These are phyloP conservation scores for Croton laevigatus DNA, from an alignment of 441 rosid species.

Conservation along the genomic window DNA sequence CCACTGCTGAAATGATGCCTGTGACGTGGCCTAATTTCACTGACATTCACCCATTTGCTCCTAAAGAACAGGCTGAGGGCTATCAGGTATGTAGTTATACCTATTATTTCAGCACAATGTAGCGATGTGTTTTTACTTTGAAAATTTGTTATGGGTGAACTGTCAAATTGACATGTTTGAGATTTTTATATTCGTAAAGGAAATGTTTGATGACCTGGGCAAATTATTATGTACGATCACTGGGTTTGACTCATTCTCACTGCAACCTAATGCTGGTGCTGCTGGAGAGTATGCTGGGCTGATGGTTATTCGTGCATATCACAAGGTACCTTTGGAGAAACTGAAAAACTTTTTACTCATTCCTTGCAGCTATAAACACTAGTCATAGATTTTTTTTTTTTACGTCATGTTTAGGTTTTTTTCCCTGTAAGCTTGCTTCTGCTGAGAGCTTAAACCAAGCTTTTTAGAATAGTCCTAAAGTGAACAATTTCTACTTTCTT, in stretches of 20 bases:
- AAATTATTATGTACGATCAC: conserved; percentile 76
- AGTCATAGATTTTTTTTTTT: background rate
- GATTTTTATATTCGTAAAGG: conserved; percentile 43
- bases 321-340: conserved; percentile 44
- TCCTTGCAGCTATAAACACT: background rate
- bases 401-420: background rate
- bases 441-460: conserved; percentile 2
- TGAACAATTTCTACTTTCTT: background rate
- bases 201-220: conserved; percentile 88
- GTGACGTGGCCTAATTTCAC: conserved; percentile 89
- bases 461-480: background rate
- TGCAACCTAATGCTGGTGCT: conserved; percentile 99
- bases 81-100: conserved; percentile 60
- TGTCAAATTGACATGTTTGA: conserved; percentile 22
- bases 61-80: conserved; percentile 80
- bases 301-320: conserved; percentile 98
- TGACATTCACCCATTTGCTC: conserved; percentile 90
- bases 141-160: conserved; percentile 11
- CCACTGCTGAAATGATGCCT: conserved; percentile 95
- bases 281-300: conserved; percentile 98
- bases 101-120: background rate
- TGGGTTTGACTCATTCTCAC: conserved; percentile 94
- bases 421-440: background rate
- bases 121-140: background rate
- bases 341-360: conserved; percentile 6